Percentiles rank a stretch among this genome's conserved stretches.
These are phyloP conservation scores for Cryphonectria carpinicola DNA, from an alignment of 2,329 filamentous ascomycete genomes.

Conservation along the genomic window DNA sequence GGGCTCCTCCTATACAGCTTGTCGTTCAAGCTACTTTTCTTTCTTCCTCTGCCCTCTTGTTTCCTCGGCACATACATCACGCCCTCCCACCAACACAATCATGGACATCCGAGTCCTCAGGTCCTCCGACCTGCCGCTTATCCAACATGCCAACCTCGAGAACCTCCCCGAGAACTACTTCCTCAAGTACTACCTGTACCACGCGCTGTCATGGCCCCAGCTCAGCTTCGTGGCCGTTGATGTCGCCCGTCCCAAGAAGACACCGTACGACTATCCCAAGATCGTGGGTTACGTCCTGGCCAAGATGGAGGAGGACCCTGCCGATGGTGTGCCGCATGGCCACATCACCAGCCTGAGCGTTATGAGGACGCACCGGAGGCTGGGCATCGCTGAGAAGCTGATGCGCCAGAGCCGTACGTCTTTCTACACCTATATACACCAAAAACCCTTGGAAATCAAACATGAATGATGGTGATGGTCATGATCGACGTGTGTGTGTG, in stretches of 20 bases:
- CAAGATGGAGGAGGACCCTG: slow-evolving; percentile 98
- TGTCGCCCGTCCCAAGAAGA: slow-evolving; percentile 75
- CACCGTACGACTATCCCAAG: slow-evolving; percentile 88
- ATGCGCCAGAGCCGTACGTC: slow-evolving; percentile 92
- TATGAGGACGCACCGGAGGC: slow-evolving; percentile 89
- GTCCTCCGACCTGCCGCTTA: slow-evolving; percentile 82
- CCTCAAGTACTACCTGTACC: slow-evolving; percentile 99
- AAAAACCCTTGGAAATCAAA: too few species aligned
- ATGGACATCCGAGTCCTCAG: slow-evolving; percentile 93
- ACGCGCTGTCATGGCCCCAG: slow-evolving; percentile 97
- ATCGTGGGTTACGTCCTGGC: slow-evolving; percentile 99
- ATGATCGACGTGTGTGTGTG: too few species aligned
- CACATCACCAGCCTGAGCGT: slow-evolving; percentile 96
- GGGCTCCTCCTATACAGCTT: not conserved
- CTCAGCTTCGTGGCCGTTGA: slow-evolving; percentile 96
- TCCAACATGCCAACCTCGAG: slow-evolving; percentile 98
- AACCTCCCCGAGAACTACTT: slow-evolving; percentile 99
- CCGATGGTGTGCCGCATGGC: slow-evolving; percentile 88
- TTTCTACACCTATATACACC: too few species aligned
- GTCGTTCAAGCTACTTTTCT: not conserved
- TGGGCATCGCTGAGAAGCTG: slow-evolving; percentile 94
- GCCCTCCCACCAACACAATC: slow-evolving; percentile 36
- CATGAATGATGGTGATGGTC: too few species aligned
- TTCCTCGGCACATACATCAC: not conserved
- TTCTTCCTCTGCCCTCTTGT: not conserved